These are phyloP conservation scores for Melampsora occidentalis DNA, from an alignment of 1,284 basidiomycete genomes.

Conservation along the genomic window DNA sequence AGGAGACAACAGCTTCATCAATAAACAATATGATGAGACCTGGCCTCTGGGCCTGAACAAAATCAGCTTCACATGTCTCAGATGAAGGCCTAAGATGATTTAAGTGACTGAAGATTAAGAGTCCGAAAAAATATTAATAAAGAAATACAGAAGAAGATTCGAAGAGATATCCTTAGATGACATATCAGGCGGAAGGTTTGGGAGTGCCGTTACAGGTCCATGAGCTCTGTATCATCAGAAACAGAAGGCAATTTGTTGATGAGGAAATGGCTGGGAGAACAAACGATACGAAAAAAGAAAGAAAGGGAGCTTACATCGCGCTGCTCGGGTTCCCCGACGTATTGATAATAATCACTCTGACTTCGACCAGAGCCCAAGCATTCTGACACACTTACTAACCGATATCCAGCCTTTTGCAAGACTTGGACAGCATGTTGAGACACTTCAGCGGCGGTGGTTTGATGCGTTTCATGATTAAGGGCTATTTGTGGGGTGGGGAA, in stretches of 20 bases:
- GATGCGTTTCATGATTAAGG: slow-evolving; percentile 5
- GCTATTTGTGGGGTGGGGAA: slow-evolving; percentile 5
- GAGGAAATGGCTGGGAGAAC: background rate
- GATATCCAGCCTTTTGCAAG: background rate
- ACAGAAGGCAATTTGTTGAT: background rate
- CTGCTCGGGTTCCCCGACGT: background rate
- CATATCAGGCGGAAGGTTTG: slow-evolving; percentile 1
- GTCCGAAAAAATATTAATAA: too few species aligned
- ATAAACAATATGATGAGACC: too few species aligned
- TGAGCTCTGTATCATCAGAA: background rate
- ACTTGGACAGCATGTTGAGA: background rate
- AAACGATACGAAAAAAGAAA: background rate
- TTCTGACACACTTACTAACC: background rate
- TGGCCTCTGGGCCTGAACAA: too few species aligned
- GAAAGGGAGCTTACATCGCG: background rate
- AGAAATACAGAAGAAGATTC: too few species aligned
- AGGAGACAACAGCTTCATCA: too few species aligned
- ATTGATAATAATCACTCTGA: background rate
- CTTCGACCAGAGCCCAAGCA: background rate
- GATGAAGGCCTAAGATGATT: too few species aligned
- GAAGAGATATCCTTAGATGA: too few species aligned
- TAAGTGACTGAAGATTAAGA: too few species aligned
- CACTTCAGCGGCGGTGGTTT: background rate
- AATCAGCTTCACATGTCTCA: too few species aligned
- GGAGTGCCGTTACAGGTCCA: slow-evolving; percentile 15